Evolutionary conservation across 768 basidiomycete genomes (phyloP), one percentile per base, ranked within the genome.

Genomic region (Rhodotorula kratochvilovae): DNA sequence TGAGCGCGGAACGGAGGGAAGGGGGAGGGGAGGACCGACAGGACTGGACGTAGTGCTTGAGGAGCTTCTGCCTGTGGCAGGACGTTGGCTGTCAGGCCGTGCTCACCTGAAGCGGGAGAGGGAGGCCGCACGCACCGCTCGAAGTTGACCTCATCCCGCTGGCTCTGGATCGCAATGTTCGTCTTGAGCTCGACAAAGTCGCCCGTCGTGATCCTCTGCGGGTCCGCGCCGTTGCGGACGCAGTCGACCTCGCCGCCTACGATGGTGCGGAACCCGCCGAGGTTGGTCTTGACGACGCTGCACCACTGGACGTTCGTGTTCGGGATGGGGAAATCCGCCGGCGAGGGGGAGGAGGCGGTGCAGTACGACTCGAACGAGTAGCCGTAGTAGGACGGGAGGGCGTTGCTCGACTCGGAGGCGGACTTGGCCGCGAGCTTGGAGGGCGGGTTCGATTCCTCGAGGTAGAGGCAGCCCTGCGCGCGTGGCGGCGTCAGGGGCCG

Each of bases 241-340:
- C 92, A 95, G 79, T 95, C 92, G 12, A 95, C 92, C 80, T 94
- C 92, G 11, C 92, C 92, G 2, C 92, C 92, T 58, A 93, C 86
- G 67, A 95, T 81, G 61, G 91, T 81, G 53, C 90, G 83, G 36
- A 83, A 85, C 66, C 86, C 84, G 0, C 88, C 90, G 35, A 93
- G 84, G 71, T 90, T 91, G 8, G 90, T 91, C 80, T 90, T 90
- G 56, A 92, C 89, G 62, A 95, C 88, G 70, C 86, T 87, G 77
- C 92, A 93, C 91, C 91, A 93, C 75, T 93, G 91, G 0, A 90
- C 85, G 75, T 92, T 92, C 19, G 91, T 93, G 78, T 94, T 84
- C 21, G 93, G 90, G 70, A 90, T 87, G 1, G 88, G 88, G 63
- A 90, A 85, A 58, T 65, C 80, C 35, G 71, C 78, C 23, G 29